A percentile compares a stretch with the other conserved stretches of the same genome.
Evolutionary conservation across 371 early-diverging fungal genomes (phyloP).

Genomic region (Mucor racemosus): DNA sequence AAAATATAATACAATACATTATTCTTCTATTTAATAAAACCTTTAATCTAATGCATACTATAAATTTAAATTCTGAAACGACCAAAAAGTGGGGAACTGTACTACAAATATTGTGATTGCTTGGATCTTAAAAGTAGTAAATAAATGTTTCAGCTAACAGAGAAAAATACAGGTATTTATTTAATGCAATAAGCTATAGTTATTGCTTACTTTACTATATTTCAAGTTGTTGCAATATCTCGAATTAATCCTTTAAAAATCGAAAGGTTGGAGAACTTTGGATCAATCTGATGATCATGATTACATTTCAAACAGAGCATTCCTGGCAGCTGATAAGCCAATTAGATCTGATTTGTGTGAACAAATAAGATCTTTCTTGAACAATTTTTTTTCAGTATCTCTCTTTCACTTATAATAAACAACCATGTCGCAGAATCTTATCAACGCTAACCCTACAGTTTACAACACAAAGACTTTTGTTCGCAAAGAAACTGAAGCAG

Average conservation of each 20-base stretch:
- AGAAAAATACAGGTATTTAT: too few species aligned
- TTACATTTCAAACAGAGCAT: not conserved
- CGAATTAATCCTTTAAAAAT: not conserved
- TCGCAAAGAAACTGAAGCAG: constrained; percentile 60
- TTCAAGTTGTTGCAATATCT: not conserved
- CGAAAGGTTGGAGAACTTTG: not conserved
- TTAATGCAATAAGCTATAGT: too few species aligned
- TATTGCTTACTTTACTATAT: not conserved
- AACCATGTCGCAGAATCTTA: constrained; percentile 49
- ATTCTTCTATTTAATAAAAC: too few species aligned
- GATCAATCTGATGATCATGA: not conserved
- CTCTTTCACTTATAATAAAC: not conserved
- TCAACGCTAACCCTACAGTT: constrained; percentile 87
- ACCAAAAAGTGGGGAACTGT: too few species aligned
- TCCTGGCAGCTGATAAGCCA: not conserved
- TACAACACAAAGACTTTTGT: constrained; percentile 64
- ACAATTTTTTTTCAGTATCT: constrained; percentile 1
- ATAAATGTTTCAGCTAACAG: too few species aligned
- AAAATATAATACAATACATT: not conserved
- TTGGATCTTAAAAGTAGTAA: too few species aligned
- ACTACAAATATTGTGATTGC: too few species aligned
- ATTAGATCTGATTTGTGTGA: not conserved
- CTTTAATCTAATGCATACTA: too few species aligned
- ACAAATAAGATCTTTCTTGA: not conserved
- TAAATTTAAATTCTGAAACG: too few species aligned